Evolutionary conservation across 345 rosid genomes (phyloP).

Genomic region (Stellera chamaejasme): DNA sequence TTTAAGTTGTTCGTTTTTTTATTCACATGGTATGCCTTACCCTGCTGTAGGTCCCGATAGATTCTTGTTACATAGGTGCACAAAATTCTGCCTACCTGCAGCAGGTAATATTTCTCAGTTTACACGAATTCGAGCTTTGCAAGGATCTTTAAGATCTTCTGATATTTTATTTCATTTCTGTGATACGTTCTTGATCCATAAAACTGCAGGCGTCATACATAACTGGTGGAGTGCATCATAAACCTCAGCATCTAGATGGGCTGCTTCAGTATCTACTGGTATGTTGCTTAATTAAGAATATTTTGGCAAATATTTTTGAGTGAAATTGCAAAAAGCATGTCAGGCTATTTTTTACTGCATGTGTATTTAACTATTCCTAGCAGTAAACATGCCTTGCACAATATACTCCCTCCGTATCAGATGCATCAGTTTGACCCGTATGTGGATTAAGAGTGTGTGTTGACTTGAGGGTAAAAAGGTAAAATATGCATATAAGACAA

Average conservation of each 20-base stretch:
- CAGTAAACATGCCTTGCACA: no score
- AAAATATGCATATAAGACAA: no score
- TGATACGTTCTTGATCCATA: slow-evolving; percentile 11
- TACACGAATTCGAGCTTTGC: no score
- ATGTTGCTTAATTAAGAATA: slow-evolving; percentile 10
- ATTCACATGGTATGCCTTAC: slow-evolving; percentile 3
- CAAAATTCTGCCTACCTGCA: slow-evolving; percentile 89
- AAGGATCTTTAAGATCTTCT: no score
- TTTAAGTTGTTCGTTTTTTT: background rate
- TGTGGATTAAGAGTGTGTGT: no score
- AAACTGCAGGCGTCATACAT: slow-evolving; percentile 76
- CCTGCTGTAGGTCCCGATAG: slow-evolving; percentile 75
- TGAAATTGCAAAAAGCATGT: no score
- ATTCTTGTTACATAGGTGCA: slow-evolving; percentile 75
- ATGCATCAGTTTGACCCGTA: no score
- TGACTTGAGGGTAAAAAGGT: no score
- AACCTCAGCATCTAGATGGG: slow-evolving; percentile 87
- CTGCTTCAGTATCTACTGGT: slow-evolving; percentile 81
- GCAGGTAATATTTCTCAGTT: slow-evolving; percentile 44
- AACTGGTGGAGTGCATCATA: slow-evolving; percentile 83
- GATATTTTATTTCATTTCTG: background rate
- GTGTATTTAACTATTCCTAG: no score
- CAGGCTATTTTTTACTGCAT: no score
- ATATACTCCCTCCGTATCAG: no score
- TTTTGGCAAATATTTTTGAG: no score